Evolutionary conservation across 108 stramenopile genomes (phyloP), one percentile per base, ranked within the genome.

Genomic region (Pelagomonas calceolata): DNA sequence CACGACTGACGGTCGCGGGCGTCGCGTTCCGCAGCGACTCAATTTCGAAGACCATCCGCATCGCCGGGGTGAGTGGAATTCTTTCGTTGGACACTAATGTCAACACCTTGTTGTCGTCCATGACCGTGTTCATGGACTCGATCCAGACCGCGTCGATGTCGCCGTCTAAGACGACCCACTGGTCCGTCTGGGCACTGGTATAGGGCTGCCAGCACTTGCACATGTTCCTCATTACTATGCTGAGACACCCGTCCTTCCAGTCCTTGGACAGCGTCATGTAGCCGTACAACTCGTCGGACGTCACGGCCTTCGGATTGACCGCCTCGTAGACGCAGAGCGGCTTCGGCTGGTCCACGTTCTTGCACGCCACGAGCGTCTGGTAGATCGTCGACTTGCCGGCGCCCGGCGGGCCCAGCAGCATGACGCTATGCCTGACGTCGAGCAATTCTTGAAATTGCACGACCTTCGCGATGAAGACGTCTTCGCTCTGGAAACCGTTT

Each of bases 101-200:
- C 26, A 86, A 79, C 75, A 86, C 79, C 73, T 78, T 81, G 82
- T 86, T 86, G 76, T 86, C 85, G 79, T 86, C 85, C 85, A 86
- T 86, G 30, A 86, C 85, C 21, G 84, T 81, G 78, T 86, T 86
- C 84, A 86, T 86, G 31, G 75, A 77, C 64, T 86, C 85, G 71
- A 86, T 86, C 85, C 85, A 86, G 43, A 82, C 83, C 18, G 85
- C 85, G 66, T 86, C 85, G 30, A 86, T 70, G 46, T 86, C 85
- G 18, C 85, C 85, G 46, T 86, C 85, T 26, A 86, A 66, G 18
- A 86, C 76, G 44, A 86, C 78, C 85, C 85, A 86, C 51, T 85
- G 81, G 37, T 78, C 76, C 4, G 69, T 36, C 31, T 83, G 75
- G 32, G 78, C 36, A 21, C 78, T 66, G 16, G 79, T 81, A 68